These are phyloP conservation scores for Sugiyamaella xylanicola DNA, from an alignment of 1,139 yeast species.

Conservation along the genomic window DNA sequence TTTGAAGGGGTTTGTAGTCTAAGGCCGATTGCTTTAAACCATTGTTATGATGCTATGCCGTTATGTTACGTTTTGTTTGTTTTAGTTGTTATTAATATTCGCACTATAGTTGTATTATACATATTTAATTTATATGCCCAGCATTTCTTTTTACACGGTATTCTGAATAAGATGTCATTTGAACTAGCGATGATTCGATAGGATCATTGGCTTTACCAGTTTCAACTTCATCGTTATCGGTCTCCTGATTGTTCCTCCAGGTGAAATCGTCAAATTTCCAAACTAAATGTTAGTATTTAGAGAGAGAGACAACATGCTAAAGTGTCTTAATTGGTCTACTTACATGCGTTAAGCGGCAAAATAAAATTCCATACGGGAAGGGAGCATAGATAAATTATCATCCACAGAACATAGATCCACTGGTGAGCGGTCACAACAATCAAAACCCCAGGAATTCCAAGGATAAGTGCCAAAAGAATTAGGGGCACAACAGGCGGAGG, in stretches of 20 bases:
- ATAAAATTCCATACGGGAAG: conserved; percentile 92
- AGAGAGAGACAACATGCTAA: not conserved
- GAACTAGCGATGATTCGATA: conserved; percentile 14
- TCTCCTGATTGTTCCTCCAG: conserved; percentile 89
- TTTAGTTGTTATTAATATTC: conserved; percentile 9
- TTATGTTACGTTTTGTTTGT: conserved; percentile 11
- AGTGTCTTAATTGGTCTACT: conserved; percentile 7
- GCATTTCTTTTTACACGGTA: conserved; percentile 14
- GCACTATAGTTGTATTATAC: not conserved
- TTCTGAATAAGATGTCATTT: conserved; percentile 19
- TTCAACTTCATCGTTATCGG: conserved; percentile 36
- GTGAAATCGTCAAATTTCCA: conserved; percentile 96
- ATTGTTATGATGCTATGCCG: not conserved
- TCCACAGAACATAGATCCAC: conserved; percentile 71
- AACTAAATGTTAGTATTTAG: conserved; percentile 36
- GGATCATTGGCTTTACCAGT: conserved; percentile 19
- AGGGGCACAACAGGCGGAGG: conserved; percentile 83
- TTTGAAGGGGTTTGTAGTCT: conserved; percentile 41
- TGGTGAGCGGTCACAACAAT: conserved; percentile 83
- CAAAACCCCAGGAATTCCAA: conserved; percentile 81
- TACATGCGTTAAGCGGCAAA: conserved; percentile 74
- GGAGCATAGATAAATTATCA: conserved; percentile 72
- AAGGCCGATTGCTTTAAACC: not conserved
- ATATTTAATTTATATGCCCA: not conserved
- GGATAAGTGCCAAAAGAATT: conserved; percentile 69